Percentiles rank a stretch among this genome's conserved stretches.
These are phyloP conservation scores for Calocybe gambosa DNA, from an alignment of 1,284 basidiomycete species.

Conservation along the genomic window DNA sequence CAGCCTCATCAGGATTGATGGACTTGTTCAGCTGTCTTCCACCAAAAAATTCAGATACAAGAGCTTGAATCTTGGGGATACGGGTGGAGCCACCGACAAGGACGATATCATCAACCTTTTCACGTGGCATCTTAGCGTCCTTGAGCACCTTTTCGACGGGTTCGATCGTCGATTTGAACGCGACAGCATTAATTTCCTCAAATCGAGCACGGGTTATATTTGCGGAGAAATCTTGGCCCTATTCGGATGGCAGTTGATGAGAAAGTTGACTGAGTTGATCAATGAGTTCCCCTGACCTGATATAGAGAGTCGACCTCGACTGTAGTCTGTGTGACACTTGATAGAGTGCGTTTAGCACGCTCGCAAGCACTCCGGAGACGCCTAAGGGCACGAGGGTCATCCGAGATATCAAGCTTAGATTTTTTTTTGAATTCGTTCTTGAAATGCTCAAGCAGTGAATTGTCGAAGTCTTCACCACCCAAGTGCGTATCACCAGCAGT, in stretches of 20 bases:
- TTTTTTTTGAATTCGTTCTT: slow-evolving; percentile 99
- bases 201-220: slow-evolving; percentile 98
- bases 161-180: slow-evolving; percentile 97
- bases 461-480: slow-evolving; percentile 98
- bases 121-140: slow-evolving; percentile 95
- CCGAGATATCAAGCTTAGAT: slow-evolving; percentile 95
- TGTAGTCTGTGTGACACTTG: slow-evolving; percentile 96
- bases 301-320: slow-evolving; percentile 98
- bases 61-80: slow-evolving; percentile 98
- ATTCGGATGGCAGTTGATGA: background rate
- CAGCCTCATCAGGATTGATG: slow-evolving; percentile 95
- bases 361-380: slow-evolving; percentile 96
- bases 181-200: slow-evolving; percentile 94
- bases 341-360: slow-evolving; percentile 98
- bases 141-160: slow-evolving; percentile 99
- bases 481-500: slow-evolving; percentile 98
- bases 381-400: slow-evolving; percentile 91
- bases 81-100: slow-evolving; percentile 99
- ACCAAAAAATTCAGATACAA: slow-evolving; percentile 97
- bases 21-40: slow-evolving; percentile 98
- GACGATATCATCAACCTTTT: slow-evolving; percentile 99
- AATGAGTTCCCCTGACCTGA: slow-evolving; percentile 49
- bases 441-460: slow-evolving; percentile 95
- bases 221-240: slow-evolving; percentile 92
- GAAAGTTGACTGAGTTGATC: background rate